Evolutionary conservation across 2,329 filamentous ascomycete species (phyloP).

Genomic region (Pseudocercospora macadamiae): DNA sequence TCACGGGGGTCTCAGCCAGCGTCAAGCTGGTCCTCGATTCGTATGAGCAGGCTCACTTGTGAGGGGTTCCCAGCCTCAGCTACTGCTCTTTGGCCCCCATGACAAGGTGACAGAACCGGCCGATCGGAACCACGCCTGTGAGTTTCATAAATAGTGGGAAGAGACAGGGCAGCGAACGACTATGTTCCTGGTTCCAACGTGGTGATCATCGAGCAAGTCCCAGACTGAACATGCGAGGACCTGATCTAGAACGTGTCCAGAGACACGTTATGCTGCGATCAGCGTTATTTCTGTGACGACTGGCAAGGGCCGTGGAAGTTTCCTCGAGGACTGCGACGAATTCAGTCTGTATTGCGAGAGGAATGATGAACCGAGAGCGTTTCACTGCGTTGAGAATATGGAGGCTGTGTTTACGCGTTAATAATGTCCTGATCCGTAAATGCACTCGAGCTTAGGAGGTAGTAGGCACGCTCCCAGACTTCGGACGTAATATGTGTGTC

Average conservation of each 20-base stretch:
- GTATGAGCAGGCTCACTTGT: not conserved
- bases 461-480: too few species aligned
- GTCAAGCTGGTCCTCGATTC: not conserved
- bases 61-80: not conserved
- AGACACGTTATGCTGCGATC: slow-evolving; percentile 5
- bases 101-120: slow-evolving; percentile 5
- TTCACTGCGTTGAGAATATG: not conserved
- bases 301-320: not conserved
- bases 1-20: not conserved
- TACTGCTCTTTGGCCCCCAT: not conserved
- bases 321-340: not conserved
- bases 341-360: slow-evolving; percentile 1
- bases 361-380: slow-evolving; percentile 2
- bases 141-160: slow-evolving; percentile 6
- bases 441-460: not conserved
- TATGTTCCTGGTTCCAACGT: slow-evolving; percentile 16
- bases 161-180: slow-evolving; percentile 2
- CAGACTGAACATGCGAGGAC: not conserved
- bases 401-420: not conserved
- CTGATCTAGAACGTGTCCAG: slow-evolving; percentile 2
- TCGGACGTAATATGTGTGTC: too few species aligned
- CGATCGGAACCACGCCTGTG: slow-evolving; percentile 4
- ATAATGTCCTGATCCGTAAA: not conserved
- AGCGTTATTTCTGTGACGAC: slow-evolving; percentile 8
- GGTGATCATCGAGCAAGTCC: slow-evolving; percentile 8